Evolutionary conservation across 2,329 filamentous ascomycete genomes (phyloP).

Genomic region (Pyrenochaeta sp.): DNA sequence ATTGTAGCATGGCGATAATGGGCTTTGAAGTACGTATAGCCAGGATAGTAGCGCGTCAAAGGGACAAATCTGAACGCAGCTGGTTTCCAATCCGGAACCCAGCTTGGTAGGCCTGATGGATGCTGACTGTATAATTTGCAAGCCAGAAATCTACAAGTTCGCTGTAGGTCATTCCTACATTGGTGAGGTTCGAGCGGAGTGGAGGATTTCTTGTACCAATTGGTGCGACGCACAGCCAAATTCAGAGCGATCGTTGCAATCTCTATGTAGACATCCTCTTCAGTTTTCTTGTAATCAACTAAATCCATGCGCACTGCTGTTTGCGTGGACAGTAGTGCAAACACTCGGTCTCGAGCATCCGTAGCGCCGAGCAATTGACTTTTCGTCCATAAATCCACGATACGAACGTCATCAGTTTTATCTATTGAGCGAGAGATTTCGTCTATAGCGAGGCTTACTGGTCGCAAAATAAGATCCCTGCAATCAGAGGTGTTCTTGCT

Average conservation of each 20-base stretch:
- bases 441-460: background rate
- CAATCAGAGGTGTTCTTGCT: background rate
- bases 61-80: conserved; percentile 4
- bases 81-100: conserved; percentile 19
- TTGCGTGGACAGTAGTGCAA: conserved; percentile 15
- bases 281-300: conserved; percentile 1
- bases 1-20: background rate
- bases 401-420: background rate
- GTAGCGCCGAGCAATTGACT: conserved; percentile 16
- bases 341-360: conserved; percentile 13
- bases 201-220: background rate
- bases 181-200: background rate
- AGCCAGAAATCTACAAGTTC: background rate
- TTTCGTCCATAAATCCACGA: conserved; percentile 10
- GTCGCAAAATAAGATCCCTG: background rate
- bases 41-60: background rate
- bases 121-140: background rate
- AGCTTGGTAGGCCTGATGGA: conserved; percentile 10
- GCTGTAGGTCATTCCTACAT: background rate
- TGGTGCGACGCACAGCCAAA: background rate
- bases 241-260: background rate
- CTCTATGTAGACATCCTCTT: background rate
- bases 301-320: conserved; percentile 5
- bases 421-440: background rate
- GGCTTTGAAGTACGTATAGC: background rate